Base-by-base conservation (phyloP, 1,284 basidiomycete species). In the Cerrena zonata region DNA sequence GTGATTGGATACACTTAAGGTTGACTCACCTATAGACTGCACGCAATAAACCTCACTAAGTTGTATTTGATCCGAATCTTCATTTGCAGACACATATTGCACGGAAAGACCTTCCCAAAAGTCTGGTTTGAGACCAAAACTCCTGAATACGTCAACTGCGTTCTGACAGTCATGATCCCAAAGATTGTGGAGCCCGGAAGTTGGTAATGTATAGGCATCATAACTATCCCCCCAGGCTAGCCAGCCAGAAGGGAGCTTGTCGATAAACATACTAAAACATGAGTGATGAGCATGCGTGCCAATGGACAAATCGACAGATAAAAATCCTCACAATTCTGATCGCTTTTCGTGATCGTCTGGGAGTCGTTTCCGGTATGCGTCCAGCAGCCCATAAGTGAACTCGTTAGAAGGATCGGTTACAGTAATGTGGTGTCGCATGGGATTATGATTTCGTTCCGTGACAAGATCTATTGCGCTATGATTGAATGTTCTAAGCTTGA, bases 401-500 rank as follows among this genome's bases (percentile, higher is more conserved):
- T 78, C 69, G 58, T 77, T 63, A 27, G 85, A 77, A 2, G 80
- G 80, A 38, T 81, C 74, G 39, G 72, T 58, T 2, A 84, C 61
- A 2, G 67, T 55, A 26, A 84, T 65, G 58, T 70, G 67, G 68
- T 72, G 69, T 72, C 83, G 68, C 67, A 86, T 66, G 59, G 85
- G 73, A 76, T 88, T 77, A 48, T 72, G 73, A 54, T 74, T 77
- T 24, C 68, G 69, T 49, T 73, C 75, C 19, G 83, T 60, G 2
- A 75, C 75, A 21, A 86, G 64, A 54, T 89, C 83, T 18, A 74
- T 69, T n/a, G 83, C 76, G 15, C 69, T 72, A 4, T 68, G 63
- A 54, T 75, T 75, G 48, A 86, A 80, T 1, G 91, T 88, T 21
- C 91, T 80, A n/a, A 95, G 65, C 67, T 94, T 94, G 66, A 94